Evolutionary conservation across 805 yeast species (phyloP).

Genomic region (Scheffersomyces amazonensis): DNA sequence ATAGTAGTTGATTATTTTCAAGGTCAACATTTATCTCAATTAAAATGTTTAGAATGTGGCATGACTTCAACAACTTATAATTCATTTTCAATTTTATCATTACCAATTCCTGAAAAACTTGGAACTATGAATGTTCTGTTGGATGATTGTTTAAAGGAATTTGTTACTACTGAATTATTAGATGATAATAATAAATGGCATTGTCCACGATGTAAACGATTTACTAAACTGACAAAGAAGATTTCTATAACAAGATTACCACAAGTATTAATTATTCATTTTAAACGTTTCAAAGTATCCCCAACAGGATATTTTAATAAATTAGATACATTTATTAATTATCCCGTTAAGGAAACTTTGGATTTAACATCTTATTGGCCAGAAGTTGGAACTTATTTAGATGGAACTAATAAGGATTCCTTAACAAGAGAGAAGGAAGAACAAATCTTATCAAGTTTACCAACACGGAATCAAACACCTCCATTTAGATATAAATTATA

Average conservation of each 20-base stretch:
- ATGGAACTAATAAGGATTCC: constrained; percentile 8
- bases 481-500: constrained; percentile 77
- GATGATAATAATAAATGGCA: constrained; percentile 82
- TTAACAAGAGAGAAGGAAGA: constrained; percentile 42
- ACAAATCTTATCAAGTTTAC: constrained; percentile 48
- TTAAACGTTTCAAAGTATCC: constrained; percentile 68
- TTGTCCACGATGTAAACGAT: constrained; percentile 71
- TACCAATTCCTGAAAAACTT: constrained; percentile 66
- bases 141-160: constrained; percentile 71
- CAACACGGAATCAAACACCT: constrained; percentile 67
- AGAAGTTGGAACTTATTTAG: constrained; percentile 28
- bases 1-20: constrained; percentile 78
- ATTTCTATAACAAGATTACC: constrained; percentile 78
- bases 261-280: constrained; percentile 71
- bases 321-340: constrained; percentile 62
- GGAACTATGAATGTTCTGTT: constrained; percentile 29
- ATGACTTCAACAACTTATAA: constrained; percentile 83
- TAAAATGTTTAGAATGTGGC: constrained; percentile 70
- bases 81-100: constrained; percentile 72
- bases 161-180: constrained; percentile 69
- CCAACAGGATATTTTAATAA: constrained; percentile 50
- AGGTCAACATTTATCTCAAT: constrained; percentile 82
- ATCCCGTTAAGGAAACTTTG: constrained; percentile 55
- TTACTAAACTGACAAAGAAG: constrained; percentile 63
- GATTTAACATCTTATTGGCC: constrained; percentile 80